Evolutionary conservation across 2,329 filamentous ascomycete species (phyloP).

Genomic region (Aspergillus udagawae): DNA sequence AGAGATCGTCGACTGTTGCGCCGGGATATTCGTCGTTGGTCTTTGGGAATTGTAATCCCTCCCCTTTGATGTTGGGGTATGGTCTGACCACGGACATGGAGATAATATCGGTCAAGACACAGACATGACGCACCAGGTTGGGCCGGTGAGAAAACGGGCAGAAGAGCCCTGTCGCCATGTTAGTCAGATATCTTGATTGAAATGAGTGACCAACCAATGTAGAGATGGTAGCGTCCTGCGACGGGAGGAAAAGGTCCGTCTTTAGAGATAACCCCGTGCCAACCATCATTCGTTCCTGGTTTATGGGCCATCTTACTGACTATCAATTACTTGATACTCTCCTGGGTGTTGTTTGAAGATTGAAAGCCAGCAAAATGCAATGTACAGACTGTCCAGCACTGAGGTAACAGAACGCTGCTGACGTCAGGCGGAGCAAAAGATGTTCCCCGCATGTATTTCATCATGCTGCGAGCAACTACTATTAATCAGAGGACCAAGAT

Average conservation of each 20-base stretch:
- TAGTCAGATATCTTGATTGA: neutral
- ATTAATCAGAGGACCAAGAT: neutral
- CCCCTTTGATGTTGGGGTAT: conserved; percentile 62
- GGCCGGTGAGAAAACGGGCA: conserved; percentile 62
- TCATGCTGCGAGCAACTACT: neutral
- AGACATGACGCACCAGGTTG: conserved; percentile 56
- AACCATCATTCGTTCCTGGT: conserved; percentile 29
- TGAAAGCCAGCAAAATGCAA: neutral
- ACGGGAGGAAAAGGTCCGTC: conserved; percentile 49
- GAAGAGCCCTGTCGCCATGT: conserved; percentile 42
- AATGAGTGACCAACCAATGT: conserved; percentile 38
- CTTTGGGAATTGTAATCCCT: conserved; percentile 58
- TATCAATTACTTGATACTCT: neutral
- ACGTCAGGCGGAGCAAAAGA: neutral
- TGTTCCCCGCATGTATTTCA: neutral
- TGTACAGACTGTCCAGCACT: neutral
- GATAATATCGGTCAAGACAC: conserved; percentile 53
- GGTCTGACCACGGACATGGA: conserved; percentile 58
- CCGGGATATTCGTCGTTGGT: conserved; percentile 52
- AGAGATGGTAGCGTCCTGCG: conserved; percentile 52
- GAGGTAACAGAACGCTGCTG: neutral
- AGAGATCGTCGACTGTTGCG: conserved; percentile 59
- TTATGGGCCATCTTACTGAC: conserved; percentile 14
- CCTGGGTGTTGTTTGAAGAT: neutral
- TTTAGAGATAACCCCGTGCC: conserved; percentile 50